phyloP scores from a whole-genome alignment of 192 early-diverging fungal species.

The Chytriomyces sp. region DNA sequence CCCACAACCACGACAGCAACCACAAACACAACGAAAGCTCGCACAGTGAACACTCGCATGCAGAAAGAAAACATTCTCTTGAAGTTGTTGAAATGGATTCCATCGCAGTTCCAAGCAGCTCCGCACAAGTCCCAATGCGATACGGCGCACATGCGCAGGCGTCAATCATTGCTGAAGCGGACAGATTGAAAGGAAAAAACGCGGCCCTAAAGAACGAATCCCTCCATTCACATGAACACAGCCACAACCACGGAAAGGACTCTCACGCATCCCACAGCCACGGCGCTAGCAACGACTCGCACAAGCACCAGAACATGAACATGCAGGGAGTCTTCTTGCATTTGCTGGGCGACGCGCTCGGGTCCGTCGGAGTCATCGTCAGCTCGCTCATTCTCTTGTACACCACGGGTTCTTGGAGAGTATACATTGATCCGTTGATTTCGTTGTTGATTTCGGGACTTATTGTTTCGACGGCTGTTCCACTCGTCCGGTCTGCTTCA shows the following conservation, averaged over 20 bases:
- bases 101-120: neutral
- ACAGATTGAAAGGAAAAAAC: neutral
- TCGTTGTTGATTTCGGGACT: constrained; percentile 70
- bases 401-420: constrained; percentile 65
- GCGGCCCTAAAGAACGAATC: too few species aligned
- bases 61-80: neutral
- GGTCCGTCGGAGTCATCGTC: constrained; percentile 85
- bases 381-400: constrained; percentile 79
- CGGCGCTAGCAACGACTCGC: too few species aligned
- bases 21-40: constrained; percentile 45
- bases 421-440: constrained; percentile 85
- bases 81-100: neutral
- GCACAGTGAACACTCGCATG: constrained; percentile 36
- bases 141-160: neutral
- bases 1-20: constrained; percentile 36
- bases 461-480: constrained; percentile 64
- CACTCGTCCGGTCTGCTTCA: constrained; percentile 72
- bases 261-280: too few species aligned
- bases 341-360: constrained; percentile 89
- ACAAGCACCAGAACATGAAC: constrained; percentile 52
- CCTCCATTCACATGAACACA: too few species aligned
- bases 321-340: constrained; percentile 86
- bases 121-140: neutral
- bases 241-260: too few species aligned
- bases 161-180: neutral